Base-by-base conservation (phyloP, 805 yeast genomes). In the Metschnikowia vanudenii region DNA sequence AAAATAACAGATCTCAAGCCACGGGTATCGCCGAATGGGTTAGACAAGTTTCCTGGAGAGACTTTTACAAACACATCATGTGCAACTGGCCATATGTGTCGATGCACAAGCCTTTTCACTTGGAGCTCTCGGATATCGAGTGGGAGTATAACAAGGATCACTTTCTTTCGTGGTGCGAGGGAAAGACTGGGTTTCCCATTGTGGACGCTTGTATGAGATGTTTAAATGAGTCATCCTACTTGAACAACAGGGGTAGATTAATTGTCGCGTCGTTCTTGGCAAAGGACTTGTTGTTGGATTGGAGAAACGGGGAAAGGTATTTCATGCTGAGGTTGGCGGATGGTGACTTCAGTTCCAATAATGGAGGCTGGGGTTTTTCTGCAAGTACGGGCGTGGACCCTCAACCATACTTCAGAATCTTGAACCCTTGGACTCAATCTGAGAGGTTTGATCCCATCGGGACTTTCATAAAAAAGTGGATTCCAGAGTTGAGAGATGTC, bases 121-220 rank as follows among this genome's bases (percentile, higher is more conserved):
- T 76, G 38, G 73, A 72, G 38, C 65, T 70, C 19, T 54, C 68
- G 14, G 73, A 67, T 11, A 40, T 79, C 11, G 57, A 64, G 17
- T 75, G 79, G 78, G 76, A 71, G 36, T 63, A 74, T 43, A 71
- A 72, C 46, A 51, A 55, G 2, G 68, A 63, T 7, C 64, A 66
- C 17, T 79, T 74, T 55, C 63, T 66, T 18, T 68, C 67, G 17
- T 80, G 84, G 85, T 73, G 79, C 48, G 55, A 65, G 19, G 85
- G 84, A 0, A 58, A 58, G 17, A 80, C 84, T 0, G 85, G 84
- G 1, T 69, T 67, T 41, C 84, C 85, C 0, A 67, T 80, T 10
- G 75, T 80, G 3, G 85, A 80, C 55, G 84, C 84, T 1, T 70
- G 77, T 33, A 80, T 80, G 84, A 63, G 80, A 30, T 71, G 79